phyloP scores from a whole-genome alignment of 176 grass and related monocot species.

The Alopecurus myosuroides region DNA sequence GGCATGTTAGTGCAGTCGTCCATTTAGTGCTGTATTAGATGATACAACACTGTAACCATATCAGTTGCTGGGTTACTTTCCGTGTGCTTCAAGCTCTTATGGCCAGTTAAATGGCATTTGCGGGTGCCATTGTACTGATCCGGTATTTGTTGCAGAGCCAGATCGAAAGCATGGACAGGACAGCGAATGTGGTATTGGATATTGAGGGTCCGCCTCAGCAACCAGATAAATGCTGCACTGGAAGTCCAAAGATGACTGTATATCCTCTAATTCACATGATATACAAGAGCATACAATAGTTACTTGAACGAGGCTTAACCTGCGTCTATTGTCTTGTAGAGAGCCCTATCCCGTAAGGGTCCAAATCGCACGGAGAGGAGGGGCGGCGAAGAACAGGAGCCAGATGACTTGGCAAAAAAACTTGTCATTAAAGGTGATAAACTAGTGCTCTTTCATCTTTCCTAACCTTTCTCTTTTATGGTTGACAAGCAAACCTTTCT shows the following conservation, averaged over 20 bases:
- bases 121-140: background rate
- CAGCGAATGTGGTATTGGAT: slow-evolving; percentile 66
- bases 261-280: slow-evolving; percentile 13
- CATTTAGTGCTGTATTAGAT: slow-evolving; percentile 21
- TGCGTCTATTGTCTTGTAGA: slow-evolving; percentile 41
- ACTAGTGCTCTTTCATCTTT: background rate
- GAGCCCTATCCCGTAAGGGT: slow-evolving; percentile 83
- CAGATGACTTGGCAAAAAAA: slow-evolving; percentile 62
- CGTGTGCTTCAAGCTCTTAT: background rate
- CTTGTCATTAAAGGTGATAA: slow-evolving; percentile 72
- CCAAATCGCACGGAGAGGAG: slow-evolving; percentile 71
- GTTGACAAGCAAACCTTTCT: background rate
- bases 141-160: slow-evolving; percentile 32
- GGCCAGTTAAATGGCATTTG: slow-evolving; percentile 1
- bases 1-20: background rate
- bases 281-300: background rate
- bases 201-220: slow-evolving; percentile 70
- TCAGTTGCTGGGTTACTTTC: background rate
- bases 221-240: slow-evolving; percentile 77
- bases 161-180: slow-evolving; percentile 65
- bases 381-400: slow-evolving; percentile 61
- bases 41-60: background rate
- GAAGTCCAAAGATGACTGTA: slow-evolving; percentile 79
- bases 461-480: background rate
- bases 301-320: background rate